Evolutionary conservation across 345 rosid species (phyloP), one percentile per base, ranked within the genome.

Genomic region (Citrus medica): DNA sequence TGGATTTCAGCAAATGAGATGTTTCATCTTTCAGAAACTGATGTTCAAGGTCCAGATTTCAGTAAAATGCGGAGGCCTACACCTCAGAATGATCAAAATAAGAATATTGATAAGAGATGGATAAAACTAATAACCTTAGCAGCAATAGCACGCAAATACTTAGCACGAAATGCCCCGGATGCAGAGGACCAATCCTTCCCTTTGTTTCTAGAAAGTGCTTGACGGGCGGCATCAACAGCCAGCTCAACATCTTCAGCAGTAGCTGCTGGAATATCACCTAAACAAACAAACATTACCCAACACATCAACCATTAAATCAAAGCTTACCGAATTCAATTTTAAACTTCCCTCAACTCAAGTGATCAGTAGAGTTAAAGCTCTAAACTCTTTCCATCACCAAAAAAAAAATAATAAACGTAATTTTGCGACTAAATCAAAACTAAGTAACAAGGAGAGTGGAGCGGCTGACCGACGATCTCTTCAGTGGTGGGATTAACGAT

Each of bases 211-310:
- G 82, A 61, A 81, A 97, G 78, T 22, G 99, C 99, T 81, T 76
- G 84, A 81, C 87, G 86, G 73, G 99, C 98, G 32, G 98, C 93
- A 71, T 83, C 90, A 27, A 97, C 99, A 3, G 99, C 99, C 56
- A 94, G 76, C 59, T 92, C 97, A 76, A 94, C 98, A 86, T 97
- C 99, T 85, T 94, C 97, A 32, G 90, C 85, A 59, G 98, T 93
- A 75, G 94, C 99, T 38, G 98, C 96, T 40, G 99, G 99, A 71
- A 97, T 90, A 86, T 94, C 82, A 78, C 98, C 99, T 97, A 84
- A 53, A 5, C 58, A 75, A 78, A 69, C 77, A 74, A 33, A 58
- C 12, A 27, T 25, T 63, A n/a, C 65, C 55, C 40, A 32, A n/a
- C 42, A 56, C 64, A 59, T n/a, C n/a, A n/a, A n/a, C n/a, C n/a